Base-by-base conservation (phyloP, 2,329 filamentous ascomycete genomes). In the Trichoderma afroharzianum region DNA sequence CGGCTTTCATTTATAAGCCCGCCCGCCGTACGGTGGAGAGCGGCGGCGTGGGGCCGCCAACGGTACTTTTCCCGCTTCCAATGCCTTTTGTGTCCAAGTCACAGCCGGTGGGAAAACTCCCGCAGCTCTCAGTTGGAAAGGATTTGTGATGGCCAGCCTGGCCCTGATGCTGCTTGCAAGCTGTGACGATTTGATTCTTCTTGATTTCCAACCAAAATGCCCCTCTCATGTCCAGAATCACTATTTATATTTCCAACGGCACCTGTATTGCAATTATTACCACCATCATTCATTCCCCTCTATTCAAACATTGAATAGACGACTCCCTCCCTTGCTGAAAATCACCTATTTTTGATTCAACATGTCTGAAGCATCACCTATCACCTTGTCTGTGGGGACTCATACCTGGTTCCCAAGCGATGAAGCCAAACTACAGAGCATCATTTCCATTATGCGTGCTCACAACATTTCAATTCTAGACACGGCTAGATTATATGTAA, bases 401-500 rank as follows among this genome's bases (percentile, higher is more conserved):
- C 58, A 64, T 39, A 70, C 66, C 6, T 72, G 47, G 67, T 15
- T 21, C n/a, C 33, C 66, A n/a, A 53, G 39, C 24, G 33, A 58
- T 33, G 39, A 18, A 26, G 21, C 32, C 12, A 47, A 64, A 14
- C 12, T 39, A 6, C 24, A 63, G 24, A 24, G 15, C 14, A 70
- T 64, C 47, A 11, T 72, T 11, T 50, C 53, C 47, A 63, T 70
- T 6, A 63, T 72, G 67, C 66, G 67, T n/a, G 32, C 30, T 33
- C 30, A 39, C 21, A 72, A 66, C 5, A 64, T 61, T 28, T 30
- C 15, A 15, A 39, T 24, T 30, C 18, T 72, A 18, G 59, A 66
- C 39, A 53, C 66, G 18, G 71, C 67, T 55, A 64, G 50, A 36
- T 21, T 32, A 50, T 70, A 61, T 61, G 71, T 63, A 32, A 18